Evolutionary conservation across 108 stramenopile genomes (phyloP).

Genomic region (Pseudonitzschia multiseries): DNA sequence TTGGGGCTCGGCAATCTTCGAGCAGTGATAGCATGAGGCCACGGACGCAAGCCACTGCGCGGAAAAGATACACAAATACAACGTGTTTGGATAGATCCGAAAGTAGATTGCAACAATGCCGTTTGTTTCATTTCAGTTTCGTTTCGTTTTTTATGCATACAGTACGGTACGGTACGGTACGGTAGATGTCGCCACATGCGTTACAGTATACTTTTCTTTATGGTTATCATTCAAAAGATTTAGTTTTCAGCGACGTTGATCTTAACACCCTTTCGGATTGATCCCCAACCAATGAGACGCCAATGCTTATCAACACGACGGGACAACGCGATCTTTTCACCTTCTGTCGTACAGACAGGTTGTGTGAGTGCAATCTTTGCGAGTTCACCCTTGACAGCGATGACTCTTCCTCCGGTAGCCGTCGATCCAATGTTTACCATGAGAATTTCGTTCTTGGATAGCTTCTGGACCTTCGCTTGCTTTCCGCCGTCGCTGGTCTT

Average conservation of each 20-base stretch:
- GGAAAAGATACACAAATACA: no score
- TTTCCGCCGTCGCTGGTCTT: constrained; percentile 98
- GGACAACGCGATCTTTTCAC: constrained; percentile 99
- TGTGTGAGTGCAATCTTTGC: constrained; percentile 97
- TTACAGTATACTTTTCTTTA: no score
- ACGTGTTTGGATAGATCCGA: no score
- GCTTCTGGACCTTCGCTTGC: constrained; percentile 98
- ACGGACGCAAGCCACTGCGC: no score
- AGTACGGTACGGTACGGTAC: no score
- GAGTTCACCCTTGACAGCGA: constrained; percentile 93
- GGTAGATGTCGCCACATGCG: no score
- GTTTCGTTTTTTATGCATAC: no score
- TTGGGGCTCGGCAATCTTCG: no score
- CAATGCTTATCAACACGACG: constrained; percentile 99
- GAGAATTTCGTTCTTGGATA: constrained; percentile 95
- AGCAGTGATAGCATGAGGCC: no score
- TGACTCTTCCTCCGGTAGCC: constrained; percentile 95
- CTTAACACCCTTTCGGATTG: constrained; percentile 86
- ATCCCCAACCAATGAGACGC: constrained; percentile 96
- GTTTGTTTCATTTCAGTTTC: no score
- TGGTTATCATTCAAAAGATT: neutral
- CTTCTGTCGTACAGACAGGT: constrained; percentile 99
- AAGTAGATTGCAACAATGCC: no score
- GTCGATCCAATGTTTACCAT: constrained; percentile 99
- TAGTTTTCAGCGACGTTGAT: constrained; percentile 77